Evolutionary conservation across 495 filamentous ascomycete genomes (phyloP).

Genomic region (Gamarada debralockiae): DNA sequence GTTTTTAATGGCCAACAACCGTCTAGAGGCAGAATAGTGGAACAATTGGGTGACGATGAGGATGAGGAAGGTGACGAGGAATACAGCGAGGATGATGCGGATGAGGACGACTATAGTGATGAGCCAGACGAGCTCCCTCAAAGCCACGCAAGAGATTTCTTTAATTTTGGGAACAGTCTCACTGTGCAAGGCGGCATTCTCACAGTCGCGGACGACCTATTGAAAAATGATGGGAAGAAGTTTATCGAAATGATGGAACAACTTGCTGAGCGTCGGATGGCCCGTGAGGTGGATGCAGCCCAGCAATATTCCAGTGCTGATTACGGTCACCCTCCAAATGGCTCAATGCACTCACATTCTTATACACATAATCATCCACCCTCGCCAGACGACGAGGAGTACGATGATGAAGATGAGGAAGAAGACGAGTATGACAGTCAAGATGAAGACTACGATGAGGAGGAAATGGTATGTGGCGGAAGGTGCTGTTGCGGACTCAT

Average conservation of each 20-base stretch:
- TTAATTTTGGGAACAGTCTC: conserved; percentile 95
- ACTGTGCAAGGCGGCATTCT: conserved; percentile 98
- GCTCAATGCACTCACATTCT: conserved; percentile 33
- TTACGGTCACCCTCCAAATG: conserved; percentile 35
- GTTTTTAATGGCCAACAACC: conserved; percentile 46
- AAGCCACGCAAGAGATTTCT: conserved; percentile 68
- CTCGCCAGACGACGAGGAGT: conserved; percentile 67
- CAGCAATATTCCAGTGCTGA: conserved; percentile 56
- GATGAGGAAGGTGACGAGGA: conserved; percentile 50
- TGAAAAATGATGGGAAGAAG: conserved; percentile 98
- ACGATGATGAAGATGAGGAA: conserved; percentile 59
- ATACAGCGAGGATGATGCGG: conserved; percentile 39
- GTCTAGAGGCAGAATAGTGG: conserved; percentile 50
- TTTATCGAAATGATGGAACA: conserved; percentile 99
- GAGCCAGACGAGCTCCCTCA: conserved; percentile 60
- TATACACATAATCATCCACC: conserved; percentile 44
- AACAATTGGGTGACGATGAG: conserved; percentile 55
- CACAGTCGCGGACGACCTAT: conserved; percentile 95
- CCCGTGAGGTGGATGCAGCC: conserved; percentile 87
- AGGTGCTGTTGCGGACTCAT: conserved; percentile 22
- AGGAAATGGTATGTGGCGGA: conserved; percentile 63
- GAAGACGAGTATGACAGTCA: conserved; percentile 88
- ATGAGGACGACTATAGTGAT: conserved; percentile 47
- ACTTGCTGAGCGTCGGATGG: conserved; percentile 94
- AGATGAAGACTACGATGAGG: conserved; percentile 85